Percentiles rank a stretch among this genome's conserved stretches.
phyloP scores from a whole-genome alignment of 805 yeast species.

The Starmera quercuum region DNA sequence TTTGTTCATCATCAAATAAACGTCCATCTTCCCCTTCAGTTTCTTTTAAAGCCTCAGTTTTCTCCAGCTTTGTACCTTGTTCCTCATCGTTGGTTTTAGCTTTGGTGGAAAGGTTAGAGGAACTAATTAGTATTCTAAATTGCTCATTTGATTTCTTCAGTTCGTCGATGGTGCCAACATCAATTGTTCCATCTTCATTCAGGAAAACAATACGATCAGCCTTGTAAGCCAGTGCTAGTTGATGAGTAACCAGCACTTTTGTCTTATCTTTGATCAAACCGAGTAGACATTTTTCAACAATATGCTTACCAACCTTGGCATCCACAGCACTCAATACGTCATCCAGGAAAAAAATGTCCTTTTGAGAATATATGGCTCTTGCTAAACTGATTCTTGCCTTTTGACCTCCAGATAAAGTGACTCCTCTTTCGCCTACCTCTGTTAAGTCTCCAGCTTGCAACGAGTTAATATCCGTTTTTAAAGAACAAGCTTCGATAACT shows the following conservation, averaged over 20 bases:
- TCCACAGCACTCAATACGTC: constrained; percentile 75
- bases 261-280: constrained; percentile 48
- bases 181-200: constrained; percentile 51
- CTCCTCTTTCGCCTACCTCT: constrained; percentile 72
- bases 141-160: constrained; percentile 30
- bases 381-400: constrained; percentile 69
- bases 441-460: constrained; percentile 64
- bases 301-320: constrained; percentile 68
- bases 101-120: constrained; percentile 24
- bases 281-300: constrained; percentile 50
- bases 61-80: constrained; percentile 14
- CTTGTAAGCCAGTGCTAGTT: constrained; percentile 50
- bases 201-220: constrained; percentile 62
- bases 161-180: constrained; percentile 47
- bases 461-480: constrained; percentile 47
- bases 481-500: constrained; percentile 54
- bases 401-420: constrained; percentile 74
- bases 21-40: constrained; percentile 23
- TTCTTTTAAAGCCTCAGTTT: constrained; percentile 4
- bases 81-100: constrained; percentile 22
- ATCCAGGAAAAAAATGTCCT: constrained; percentile 57
- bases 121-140: constrained; percentile 43
- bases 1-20: constrained; percentile 43
- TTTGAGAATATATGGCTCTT: constrained; percentile 58
- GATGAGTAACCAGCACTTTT: constrained; percentile 71